These are phyloP conservation scores for Mallotus japonicus DNA, from an alignment of 441 rosid genomes.

Conservation along the genomic window DNA sequence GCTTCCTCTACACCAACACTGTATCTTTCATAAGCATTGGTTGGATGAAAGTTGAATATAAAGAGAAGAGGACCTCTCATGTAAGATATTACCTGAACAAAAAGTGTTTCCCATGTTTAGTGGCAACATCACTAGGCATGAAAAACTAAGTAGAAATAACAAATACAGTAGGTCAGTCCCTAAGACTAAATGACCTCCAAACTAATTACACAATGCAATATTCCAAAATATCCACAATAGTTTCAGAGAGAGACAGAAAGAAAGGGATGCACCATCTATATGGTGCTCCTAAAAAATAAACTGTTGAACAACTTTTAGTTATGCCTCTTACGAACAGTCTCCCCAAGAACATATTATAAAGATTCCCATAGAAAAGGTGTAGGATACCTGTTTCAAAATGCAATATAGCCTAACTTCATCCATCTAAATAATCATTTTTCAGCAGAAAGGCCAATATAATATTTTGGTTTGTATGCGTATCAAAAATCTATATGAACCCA, in stretches of 20 bases:
- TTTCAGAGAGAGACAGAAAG: background rate
- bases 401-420: background rate
- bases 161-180: background rate
- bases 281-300: background rate
- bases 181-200: background rate
- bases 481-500: no score
- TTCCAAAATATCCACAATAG: background rate
- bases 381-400: background rate
- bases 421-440: background rate
- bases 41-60: constrained; percentile 89
- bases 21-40: constrained; percentile 57
- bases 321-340: background rate
- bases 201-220: background rate
- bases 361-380: background rate
- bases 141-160: background rate
- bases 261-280: background rate
- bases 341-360: no score
- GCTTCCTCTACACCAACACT: constrained; percentile 88
- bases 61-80: constrained; percentile 85
- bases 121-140: background rate
- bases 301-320: background rate
- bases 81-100: constrained; percentile 75
- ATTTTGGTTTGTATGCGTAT: background rate
- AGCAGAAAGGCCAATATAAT: background rate
- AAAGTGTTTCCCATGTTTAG: constrained; percentile 5